Evolutionary conservation across 2,329 filamentous ascomycete genomes (phyloP), one percentile per base, ranked within the genome.

Genomic region (Thyridium curvatum): DNA sequence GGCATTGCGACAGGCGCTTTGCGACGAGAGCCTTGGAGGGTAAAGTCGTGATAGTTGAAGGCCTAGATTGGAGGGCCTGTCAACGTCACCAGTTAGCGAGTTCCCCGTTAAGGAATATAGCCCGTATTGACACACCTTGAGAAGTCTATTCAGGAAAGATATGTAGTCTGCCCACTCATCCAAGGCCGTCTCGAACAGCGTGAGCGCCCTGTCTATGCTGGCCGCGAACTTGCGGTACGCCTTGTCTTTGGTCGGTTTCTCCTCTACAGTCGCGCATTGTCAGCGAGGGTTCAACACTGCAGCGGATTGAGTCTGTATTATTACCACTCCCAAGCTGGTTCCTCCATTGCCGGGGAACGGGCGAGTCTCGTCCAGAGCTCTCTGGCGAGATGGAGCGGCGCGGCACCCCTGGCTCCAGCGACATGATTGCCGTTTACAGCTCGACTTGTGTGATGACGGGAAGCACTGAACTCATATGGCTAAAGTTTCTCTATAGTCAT

Each of bases 111-210:
- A 26, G 18, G 21, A 26, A 10, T 6, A 26, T 6, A 26, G 21
- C 21, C 21, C 6, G 21, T 26, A 6, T 6, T 18, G 14, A 18
- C 35, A 13, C 13, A 90, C 87, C 79, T 96, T 97, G 45, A 95
- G 71, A 35, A 98, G 72, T 45, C 88, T 81, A 57, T 86, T 94
- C 40, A 98, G 68, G 59, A 97, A 98, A 14, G 91, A 95, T 54
- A 98, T 98, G 59, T 98, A 98, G 66, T 98, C 93, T 35, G 94
- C 93, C 93, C 93, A 98, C 79, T 98, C 93, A 64, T 97, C 89
- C 50, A 96, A 72, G 21, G 88, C 82, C 13, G 87, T 90, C 58
- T 98, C 93, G 67, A 96, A 98, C 28, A 95, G 73, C 34, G 85
- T 78, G 45, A 98, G 74, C 28, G 89, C 86, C 60, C 89, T 80